Evolutionary conservation across 768 basidiomycete species (phyloP).

Genomic region (Lentinus brumalis): DNA sequence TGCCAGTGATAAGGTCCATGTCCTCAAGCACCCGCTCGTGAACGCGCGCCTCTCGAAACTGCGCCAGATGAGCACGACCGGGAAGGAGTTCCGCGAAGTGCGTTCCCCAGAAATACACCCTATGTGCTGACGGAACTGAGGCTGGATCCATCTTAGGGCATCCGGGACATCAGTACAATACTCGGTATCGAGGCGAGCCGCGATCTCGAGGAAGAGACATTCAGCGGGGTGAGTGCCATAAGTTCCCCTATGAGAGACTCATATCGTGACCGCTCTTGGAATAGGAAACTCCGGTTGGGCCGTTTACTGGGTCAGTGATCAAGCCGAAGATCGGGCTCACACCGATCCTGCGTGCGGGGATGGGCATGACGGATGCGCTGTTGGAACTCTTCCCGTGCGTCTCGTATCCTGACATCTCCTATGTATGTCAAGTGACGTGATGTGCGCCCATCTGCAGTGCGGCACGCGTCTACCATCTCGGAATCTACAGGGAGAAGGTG

Average conservation of each 20-base stretch:
- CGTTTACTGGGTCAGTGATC: slow-evolving; percentile 76
- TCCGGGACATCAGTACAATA: slow-evolving; percentile 73
- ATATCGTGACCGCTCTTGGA: neutral
- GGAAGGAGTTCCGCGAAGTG: slow-evolving; percentile 84
- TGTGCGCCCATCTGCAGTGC: slow-evolving; percentile 42
- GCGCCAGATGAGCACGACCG: slow-evolving; percentile 55
- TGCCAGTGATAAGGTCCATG: slow-evolving; percentile 40
- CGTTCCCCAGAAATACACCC: slow-evolving; percentile 3
- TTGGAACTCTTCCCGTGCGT: slow-evolving; percentile 83
- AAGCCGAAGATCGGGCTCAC: slow-evolving; percentile 82
- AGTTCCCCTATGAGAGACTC: neutral
- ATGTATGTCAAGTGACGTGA: neutral
- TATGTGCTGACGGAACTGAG: neutral
- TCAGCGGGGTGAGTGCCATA: slow-evolving; percentile 58
- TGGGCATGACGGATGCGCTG: slow-evolving; percentile 91
- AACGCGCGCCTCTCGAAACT: slow-evolving; percentile 74
- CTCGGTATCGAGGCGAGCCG: slow-evolving; percentile 85
- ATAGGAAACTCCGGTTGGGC: slow-evolving; percentile 77
- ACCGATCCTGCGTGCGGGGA: slow-evolving; percentile 90
- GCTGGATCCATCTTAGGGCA: slow-evolving; percentile 46
- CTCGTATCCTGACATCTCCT: neutral
- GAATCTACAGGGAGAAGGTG: slow-evolving; percentile 85
- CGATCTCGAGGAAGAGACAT: slow-evolving; percentile 59
- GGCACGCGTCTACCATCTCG: slow-evolving; percentile 88
- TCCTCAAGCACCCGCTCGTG: slow-evolving; percentile 71